Evolutionary conservation across 306 rosid genomes (phyloP).

Genomic region (Albizia julibrissin): DNA sequence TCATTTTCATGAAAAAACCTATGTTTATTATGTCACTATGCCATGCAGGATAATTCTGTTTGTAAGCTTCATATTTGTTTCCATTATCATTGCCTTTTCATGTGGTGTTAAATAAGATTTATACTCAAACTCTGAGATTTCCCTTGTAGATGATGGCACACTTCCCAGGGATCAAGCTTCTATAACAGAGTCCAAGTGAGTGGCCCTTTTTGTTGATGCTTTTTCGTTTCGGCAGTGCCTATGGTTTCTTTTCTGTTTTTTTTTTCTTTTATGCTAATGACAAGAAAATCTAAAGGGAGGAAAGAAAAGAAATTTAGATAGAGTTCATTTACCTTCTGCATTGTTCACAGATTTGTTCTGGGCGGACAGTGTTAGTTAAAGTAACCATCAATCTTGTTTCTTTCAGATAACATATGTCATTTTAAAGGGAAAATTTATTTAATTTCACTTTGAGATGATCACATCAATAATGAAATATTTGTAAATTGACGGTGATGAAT

Average conservation of each 20-base stretch:
- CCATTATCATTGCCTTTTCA: constrained; percentile 1
- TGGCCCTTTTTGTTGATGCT: constrained; percentile 21
- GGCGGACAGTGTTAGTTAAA: constrained; percentile 22
- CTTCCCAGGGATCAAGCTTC: constrained; percentile 42
- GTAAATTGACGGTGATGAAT: constrained; percentile 8
- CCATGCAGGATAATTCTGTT: not conserved
- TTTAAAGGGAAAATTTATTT: not conserved
- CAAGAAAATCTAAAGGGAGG: constrained; percentile 12
- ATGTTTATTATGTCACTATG: constrained; percentile 6
- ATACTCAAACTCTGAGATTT: constrained; percentile 42
- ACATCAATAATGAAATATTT: not conserved
- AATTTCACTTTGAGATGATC: not conserved
- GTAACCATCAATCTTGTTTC: constrained; percentile 13
- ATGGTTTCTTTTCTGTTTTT: constrained; percentile 25
- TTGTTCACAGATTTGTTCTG: not conserved
- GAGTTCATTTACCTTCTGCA: not conserved
- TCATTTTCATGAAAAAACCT: not conserved
- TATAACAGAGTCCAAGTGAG: constrained; percentile 54
- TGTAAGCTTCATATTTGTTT: not conserved
- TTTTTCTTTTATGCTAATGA: constrained; percentile 23
- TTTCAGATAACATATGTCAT: constrained; percentile 1
- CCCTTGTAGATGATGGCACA: constrained; percentile 33
- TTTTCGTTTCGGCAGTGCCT: constrained; percentile 1
- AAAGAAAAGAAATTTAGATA: not conserved
- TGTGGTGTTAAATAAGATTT: constrained; percentile 26